Conservation (phyloP, 495 filamentous ascomycete genomes). For the Mytilinidion resinicola region DNA sequence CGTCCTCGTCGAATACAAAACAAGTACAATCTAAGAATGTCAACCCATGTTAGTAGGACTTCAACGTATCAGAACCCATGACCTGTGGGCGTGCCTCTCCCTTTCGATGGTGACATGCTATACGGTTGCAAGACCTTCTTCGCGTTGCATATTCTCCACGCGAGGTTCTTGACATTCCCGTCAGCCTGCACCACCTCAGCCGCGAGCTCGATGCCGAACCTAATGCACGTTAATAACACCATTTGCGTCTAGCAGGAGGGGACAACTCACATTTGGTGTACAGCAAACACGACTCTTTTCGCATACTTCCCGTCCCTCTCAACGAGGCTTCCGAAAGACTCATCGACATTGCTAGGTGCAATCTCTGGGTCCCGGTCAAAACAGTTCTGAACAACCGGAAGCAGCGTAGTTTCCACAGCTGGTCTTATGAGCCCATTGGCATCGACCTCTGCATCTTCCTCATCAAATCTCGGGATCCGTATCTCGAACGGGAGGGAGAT, state of each 20-base stretch:
- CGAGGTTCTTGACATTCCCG: conserved; percentile 82
- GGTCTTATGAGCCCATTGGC: conserved; percentile 45
- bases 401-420: conserved; percentile 65
- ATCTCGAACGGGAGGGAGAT: conserved; percentile 93
- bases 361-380: conserved; percentile 89
- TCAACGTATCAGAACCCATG: not conserved
- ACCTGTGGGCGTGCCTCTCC: conserved; percentile 46
- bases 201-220: conserved; percentile 92
- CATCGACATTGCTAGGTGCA: conserved; percentile 71
- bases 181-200: conserved; percentile 89
- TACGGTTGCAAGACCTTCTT: conserved; percentile 87
- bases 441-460: conserved; percentile 51
- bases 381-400: conserved; percentile 82
- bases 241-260: not conserved
- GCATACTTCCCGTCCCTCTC: conserved; percentile 85
- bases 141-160: conserved; percentile 92
- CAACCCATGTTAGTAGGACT: too few species aligned
- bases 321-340: conserved; percentile 74
- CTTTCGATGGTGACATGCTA: conserved; percentile 56
- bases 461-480: conserved; percentile 68
- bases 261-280: conserved; percentile 70
- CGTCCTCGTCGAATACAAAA: too few species aligned
- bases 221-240: conserved; percentile 24
- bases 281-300: conserved; percentile 82
- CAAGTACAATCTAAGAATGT: too few species aligned